Base-by-base conservation (phyloP, 305 asterid species). In the Fraxinus ornus region DNA sequence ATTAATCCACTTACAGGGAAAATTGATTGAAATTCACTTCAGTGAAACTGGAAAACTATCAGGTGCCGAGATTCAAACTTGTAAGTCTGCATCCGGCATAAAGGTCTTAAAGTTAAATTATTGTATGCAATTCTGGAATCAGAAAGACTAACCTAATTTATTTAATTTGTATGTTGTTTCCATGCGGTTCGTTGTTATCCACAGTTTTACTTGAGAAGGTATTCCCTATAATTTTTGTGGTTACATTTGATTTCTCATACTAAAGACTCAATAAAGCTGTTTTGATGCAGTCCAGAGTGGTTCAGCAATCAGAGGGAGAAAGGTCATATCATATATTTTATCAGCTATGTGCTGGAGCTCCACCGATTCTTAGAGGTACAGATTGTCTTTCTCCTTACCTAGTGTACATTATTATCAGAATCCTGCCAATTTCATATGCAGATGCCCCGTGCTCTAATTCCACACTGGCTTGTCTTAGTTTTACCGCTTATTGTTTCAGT, bases 261-360 rank as follows among this genome's bases (percentile, higher is more conserved):
- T 72, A 73, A 78, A 81, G 57, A 84, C 84, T 88, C 79, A 86
- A 70, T n/a, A 30, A 83, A 13, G 70, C 30, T 72, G 84, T 88
- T 90, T 87, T 81, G 75, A 77, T 85, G 84, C 98, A 95, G 98
- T 95, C 99, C 79, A 93, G 99, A 85, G 98, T 95, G 80, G 98
- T 95, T 81, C 99, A 94, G 83, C 93, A 95, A 84, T 86, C 98
- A 37, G 93, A 87, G 83, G 97, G 99, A 83, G 99, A 95, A 92
- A 90, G 99, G 90, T 92, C 99, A 33, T 95, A 95, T 87, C 99
- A 95, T 89, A 92, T 94, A 76, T 95, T 95, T 86, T 95, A 95
- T 91, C 97, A 95, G 88, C 97, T 95, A 47, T 95, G 99, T 86
- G 94, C 95, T 57, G 99, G 99, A 85, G 99, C 99, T 89, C 97